Conservation (phyloP, 225 moss, liverwort and hornwort species). For the Pseudoscleropodium purum region DNA sequence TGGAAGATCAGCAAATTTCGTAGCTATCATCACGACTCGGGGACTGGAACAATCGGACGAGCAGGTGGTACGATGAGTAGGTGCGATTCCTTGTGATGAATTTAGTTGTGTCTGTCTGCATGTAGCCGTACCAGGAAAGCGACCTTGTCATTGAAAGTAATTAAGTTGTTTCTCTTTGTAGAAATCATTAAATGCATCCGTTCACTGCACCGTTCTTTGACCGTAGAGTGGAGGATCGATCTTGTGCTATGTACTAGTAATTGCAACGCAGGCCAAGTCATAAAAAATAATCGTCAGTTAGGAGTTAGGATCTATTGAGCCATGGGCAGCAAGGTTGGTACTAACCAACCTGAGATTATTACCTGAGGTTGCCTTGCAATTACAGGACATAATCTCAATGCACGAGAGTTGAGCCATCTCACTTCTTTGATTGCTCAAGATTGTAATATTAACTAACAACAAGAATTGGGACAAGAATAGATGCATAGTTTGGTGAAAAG, state of each 20-base stretch:
- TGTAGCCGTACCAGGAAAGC: background rate
- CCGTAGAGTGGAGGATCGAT: background rate
- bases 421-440: too few species aligned
- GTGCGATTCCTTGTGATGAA: background rate
- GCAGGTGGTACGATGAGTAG: background rate
- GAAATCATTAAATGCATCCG: background rate
- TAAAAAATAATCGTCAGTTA: background rate
- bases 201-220: too few species aligned
- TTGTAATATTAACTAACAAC: too few species aligned
- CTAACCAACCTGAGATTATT: too few species aligned
- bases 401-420: too few species aligned
- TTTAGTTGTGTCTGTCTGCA: background rate
- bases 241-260: background rate
- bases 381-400: too few species aligned
- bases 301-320: too few species aligned
- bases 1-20: constrained; percentile 38
- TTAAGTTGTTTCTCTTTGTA: background rate
- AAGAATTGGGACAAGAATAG: too few species aligned
- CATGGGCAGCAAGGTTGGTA: background rate
- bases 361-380: too few species aligned
- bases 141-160: background rate
- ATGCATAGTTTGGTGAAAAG: background rate
- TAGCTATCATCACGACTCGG: constrained; percentile 20
- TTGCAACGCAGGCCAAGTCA: background rate
- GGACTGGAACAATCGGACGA: background rate